Evolutionary conservation across 495 filamentous ascomycete species (phyloP).

Genomic region (Talaromyces stipitatus): DNA sequence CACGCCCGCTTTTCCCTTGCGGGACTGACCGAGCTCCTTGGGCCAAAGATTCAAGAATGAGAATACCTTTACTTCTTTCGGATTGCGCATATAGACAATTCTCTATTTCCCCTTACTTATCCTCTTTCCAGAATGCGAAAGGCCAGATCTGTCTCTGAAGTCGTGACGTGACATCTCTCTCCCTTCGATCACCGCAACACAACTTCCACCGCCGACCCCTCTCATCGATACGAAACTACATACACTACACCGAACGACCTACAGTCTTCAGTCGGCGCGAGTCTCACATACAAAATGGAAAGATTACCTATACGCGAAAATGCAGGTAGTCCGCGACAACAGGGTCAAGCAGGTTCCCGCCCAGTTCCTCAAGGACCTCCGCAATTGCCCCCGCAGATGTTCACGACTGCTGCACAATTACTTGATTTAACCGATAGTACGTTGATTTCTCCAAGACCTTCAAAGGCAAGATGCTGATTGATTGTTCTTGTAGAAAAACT

Average conservation of each 20-base stretch:
- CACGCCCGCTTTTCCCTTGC: conserved; percentile 5
- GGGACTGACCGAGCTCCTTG: not conserved
- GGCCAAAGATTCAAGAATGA: not conserved
- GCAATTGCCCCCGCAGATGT: conserved; percentile 72
- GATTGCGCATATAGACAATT: not conserved
- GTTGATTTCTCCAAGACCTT: conserved; percentile 16
- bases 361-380: conserved; percentile 31
- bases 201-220: not conserved
- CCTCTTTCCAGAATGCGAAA: not conserved
- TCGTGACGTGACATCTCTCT: conserved; percentile 2
- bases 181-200: not conserved
- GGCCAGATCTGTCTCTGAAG: not conserved
- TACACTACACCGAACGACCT: not conserved
- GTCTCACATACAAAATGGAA: not conserved
- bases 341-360: conserved; percentile 12
- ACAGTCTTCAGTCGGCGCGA: not conserved
- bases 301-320: not conserved
- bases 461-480: not conserved
- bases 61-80: not conserved
- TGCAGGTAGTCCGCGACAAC: conserved; percentile 21
- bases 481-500: conserved; percentile 69
- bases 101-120: not conserved
- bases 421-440: conserved; percentile 95
- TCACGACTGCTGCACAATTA: conserved; percentile 92
- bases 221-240: not conserved